A percentile compares a stretch with the other conserved stretches of the same genome.
Conservation (phyloP, 306 rosid species). For the Quercus aquifolioides region DNA sequence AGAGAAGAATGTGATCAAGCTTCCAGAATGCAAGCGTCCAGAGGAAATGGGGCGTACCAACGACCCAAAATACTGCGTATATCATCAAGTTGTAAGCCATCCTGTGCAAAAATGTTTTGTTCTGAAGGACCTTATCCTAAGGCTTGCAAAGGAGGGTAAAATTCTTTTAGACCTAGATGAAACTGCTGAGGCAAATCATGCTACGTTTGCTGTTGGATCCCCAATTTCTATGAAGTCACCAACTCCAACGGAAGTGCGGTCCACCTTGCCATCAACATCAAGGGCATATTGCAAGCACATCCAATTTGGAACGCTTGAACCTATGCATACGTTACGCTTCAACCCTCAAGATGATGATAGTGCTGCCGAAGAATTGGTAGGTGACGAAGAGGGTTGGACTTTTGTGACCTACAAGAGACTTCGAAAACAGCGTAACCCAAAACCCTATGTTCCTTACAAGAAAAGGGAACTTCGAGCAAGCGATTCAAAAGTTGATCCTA, state of each 20-base stretch:
- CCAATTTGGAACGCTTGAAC: no score
- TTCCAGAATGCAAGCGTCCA: not conserved
- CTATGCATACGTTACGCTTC: no score
- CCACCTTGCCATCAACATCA: no score
- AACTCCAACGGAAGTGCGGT: not conserved
- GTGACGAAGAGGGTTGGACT: no score
- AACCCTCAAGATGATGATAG: no score
- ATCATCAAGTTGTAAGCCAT: not conserved
- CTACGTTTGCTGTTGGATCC: not conserved
- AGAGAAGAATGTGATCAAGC: not conserved
- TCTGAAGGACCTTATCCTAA: not conserved
- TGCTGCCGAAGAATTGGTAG: fast-evolving
- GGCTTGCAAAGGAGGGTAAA: not conserved
- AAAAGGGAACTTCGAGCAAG: no score
- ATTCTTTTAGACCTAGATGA: not conserved
- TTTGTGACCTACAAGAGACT: no score
- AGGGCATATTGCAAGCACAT: no score
- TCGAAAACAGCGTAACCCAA: no score
- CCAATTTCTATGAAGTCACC: not conserved
- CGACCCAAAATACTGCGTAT: not conserved
- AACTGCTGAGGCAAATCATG: not conserved
- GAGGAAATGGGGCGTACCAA: not conserved
- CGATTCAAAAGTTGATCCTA: no score
- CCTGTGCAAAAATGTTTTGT: not conserved
- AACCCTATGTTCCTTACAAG: no score